Base-by-base conservation (phyloP, 2,329 filamentous ascomycete genomes). In the Cladosporium colombiae region DNA sequence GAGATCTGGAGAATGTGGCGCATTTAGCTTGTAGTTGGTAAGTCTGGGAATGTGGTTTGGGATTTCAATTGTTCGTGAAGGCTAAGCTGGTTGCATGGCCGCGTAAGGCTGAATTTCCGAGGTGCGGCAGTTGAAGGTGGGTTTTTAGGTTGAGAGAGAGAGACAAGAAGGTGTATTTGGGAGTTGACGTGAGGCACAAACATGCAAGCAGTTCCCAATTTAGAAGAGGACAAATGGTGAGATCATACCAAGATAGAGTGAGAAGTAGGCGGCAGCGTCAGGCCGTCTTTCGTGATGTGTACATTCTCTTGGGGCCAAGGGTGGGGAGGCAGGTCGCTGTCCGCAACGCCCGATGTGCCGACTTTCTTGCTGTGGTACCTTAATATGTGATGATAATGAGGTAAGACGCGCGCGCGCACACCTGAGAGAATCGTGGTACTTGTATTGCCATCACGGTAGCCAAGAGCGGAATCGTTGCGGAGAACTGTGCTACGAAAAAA, bases 301-400 rank as follows among this genome's bases (percentile, higher is more conserved):
- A 52, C 49, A 27, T 52, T 52, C 25, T 27, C 49, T 52, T 37
- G 53, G 29, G 53, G 53, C 53, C 53, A 29, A 49, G 37, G n/a
- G 57, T 29, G 57, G 37, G 57, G 57, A 46, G 25, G 57, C 33
- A 46, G 3, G 58, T 61, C 58, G 58, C 50, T 52, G 58, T 61
- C 58, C 58, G 44, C 13, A 61, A n/a, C 35, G 44, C 16, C 58
- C 58, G 58, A 61, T 50, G 40, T 35, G 16, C 58, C 58, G 58
- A 61, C 58, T 23, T 35, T n/a, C 27, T 33, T 16, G 25, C 31
- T 50, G 46, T 25, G 8, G 5, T 31, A 29, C 31, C 50, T 53
- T 31, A 53, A 27, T 53, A 27, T 31, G 27, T n/a, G 16, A 23
- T 35, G 33, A 35, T 5, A 27, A 10, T 53, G 27, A n/a, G 16